Conservation (phyloP, 164 flowering plant genomes). For the Euptelea pleiosperma region DNA sequence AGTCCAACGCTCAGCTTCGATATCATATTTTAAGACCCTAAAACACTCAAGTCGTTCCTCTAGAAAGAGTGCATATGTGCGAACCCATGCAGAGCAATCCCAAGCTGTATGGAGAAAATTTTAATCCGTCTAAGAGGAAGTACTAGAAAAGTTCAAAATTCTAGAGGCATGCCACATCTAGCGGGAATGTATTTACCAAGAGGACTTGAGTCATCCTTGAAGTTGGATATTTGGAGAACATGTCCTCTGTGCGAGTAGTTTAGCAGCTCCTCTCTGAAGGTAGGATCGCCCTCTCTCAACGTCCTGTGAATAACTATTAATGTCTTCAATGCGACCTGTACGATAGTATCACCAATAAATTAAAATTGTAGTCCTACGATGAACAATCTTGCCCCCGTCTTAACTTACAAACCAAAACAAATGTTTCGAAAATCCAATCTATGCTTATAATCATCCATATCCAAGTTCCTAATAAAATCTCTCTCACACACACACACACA, state of each 20-base stretch:
- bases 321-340: conserved; percentile 89
- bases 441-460: too few relatives aligned
- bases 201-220: conserved; percentile 95
- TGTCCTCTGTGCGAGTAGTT: conserved; percentile 64
- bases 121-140: conserved; percentile 7
- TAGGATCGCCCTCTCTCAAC: conserved; percentile 94
- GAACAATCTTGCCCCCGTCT: too few relatives aligned
- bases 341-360: neutral
- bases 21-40: conserved; percentile 70
- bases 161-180: too few relatives aligned
- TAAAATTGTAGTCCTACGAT: neutral
- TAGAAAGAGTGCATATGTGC: conserved; percentile 89
- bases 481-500: too few relatives aligned
- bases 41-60: conserved; percentile 94
- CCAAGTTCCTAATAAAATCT: too few relatives aligned
- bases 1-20: conserved; percentile 70
- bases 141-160: neutral
- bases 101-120: conserved; percentile 56
- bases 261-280: conserved; percentile 88
- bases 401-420: too few relatives aligned
- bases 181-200: conserved; percentile 47
- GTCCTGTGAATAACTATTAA: conserved; percentile 92
- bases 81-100: conserved; percentile 99
- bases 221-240: conserved; percentile 79
- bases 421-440: too few relatives aligned